These are phyloP conservation scores for Actinomucor elegans DNA, from an alignment of 371 early-diverging fungal genomes.

Conservation along the genomic window DNA sequence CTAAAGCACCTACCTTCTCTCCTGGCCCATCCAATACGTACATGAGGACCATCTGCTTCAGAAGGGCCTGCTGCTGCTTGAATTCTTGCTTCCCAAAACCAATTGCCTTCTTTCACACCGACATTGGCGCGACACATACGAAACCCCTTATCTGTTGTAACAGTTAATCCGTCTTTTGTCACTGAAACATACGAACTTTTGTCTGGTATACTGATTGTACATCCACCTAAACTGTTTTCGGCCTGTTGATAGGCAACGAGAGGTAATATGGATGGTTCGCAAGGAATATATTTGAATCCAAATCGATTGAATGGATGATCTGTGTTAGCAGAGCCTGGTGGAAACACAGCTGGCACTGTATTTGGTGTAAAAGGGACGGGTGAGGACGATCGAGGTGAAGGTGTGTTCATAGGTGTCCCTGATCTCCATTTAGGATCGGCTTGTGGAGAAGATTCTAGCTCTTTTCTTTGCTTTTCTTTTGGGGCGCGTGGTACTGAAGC, in stretches of 20 bases:
- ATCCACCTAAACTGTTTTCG: constrained; percentile 47
- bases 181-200: constrained; percentile 67
- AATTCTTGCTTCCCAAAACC: constrained; percentile 69
- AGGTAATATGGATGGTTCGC: constrained; percentile 55
- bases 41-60: constrained; percentile 59
- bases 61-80: constrained; percentile 37
- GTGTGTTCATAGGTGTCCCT: constrained; percentile 27
- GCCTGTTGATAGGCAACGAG: constrained; percentile 57
- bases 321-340: constrained; percentile 24
- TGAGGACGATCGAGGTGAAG: constrained; percentile 29
- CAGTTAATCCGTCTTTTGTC: constrained; percentile 59
- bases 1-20: constrained; percentile 60
- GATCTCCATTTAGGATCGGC: constrained; percentile 24
- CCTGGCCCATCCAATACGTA: constrained; percentile 68
- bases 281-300: constrained; percentile 67
- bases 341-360: constrained; percentile 29
- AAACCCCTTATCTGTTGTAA: constrained; percentile 68
- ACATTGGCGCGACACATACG: constrained; percentile 71
- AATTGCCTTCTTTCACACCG: constrained; percentile 65
- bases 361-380: constrained; percentile 28
- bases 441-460: constrained; percentile 21
- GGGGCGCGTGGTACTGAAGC: constrained; percentile 12
- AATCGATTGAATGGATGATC: constrained; percentile 53
- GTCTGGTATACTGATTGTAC: constrained; percentile 60
- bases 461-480: constrained; percentile 17